A percentile compares a stretch with the other conserved stretches of the same genome.
These are phyloP conservation scores for Boletus fagicola DNA, from an alignment of 768 basidiomycete species.

Conservation along the genomic window DNA sequence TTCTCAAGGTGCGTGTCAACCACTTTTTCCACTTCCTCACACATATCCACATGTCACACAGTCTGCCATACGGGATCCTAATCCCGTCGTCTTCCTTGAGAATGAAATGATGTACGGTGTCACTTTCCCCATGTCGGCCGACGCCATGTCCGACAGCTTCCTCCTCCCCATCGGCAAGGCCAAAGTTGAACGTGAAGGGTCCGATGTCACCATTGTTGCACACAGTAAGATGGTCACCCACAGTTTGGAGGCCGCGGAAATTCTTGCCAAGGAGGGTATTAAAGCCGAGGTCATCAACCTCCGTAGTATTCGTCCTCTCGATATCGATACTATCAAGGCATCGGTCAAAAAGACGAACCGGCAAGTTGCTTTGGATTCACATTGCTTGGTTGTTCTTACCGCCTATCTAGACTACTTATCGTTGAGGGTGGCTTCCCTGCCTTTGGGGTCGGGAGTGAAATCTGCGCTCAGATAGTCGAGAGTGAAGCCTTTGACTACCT, in stretches of 20 bases:
- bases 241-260: constrained; percentile 91
- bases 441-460: constrained; percentile 98
- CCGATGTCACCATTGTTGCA: constrained; percentile 92
- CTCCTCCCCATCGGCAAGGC: constrained; percentile 95
- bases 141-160: constrained; percentile 95
- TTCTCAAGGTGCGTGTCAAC: constrained; percentile 71
- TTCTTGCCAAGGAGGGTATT: constrained; percentile 92
- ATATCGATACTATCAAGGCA: constrained; percentile 95
- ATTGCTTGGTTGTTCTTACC: constrained; percentile 1
- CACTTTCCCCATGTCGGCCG: constrained; percentile 92
- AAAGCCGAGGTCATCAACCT: constrained; percentile 98
- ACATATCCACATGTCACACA: constrained; percentile 29
- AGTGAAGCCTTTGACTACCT: constrained; percentile 98
- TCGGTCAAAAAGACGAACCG: constrained; percentile 99
- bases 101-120: constrained; percentile 99
- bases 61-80: constrained; percentile 97
- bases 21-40: neutral
- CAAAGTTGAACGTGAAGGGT: constrained; percentile 91
- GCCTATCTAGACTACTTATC: constrained; percentile 65
- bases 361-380: constrained; percentile 38
- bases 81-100: constrained; percentile 97
- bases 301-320: constrained; percentile 91
- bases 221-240: constrained; percentile 99
- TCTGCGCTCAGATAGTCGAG: constrained; percentile 96
- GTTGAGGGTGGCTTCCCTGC: constrained; percentile 99